phyloP scores from a whole-genome alignment of 2,329 filamentous ascomycete species.

The Hypocreales sp. region DNA sequence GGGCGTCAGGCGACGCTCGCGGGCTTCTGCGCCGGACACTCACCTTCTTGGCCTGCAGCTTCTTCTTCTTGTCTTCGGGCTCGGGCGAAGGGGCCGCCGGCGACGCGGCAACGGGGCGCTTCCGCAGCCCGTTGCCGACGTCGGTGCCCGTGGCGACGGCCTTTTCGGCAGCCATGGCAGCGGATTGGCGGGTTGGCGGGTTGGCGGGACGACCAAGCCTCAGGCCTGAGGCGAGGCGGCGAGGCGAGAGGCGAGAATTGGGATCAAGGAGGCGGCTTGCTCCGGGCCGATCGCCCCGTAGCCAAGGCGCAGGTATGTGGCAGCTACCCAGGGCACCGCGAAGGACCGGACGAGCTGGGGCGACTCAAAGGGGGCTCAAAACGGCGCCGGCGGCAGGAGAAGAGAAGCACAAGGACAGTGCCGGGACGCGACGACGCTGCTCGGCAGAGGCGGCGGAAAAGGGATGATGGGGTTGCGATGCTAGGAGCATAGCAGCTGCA shows the following conservation, averaged over 20 bases:
- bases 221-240: constrained; percentile 1
- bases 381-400: no score
- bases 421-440: no score
- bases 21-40: no score
- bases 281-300: neutral
- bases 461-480: no score
- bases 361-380: constrained; percentile 13
- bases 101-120: constrained; percentile 29
- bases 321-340: no score
- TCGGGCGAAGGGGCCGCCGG: constrained; percentile 19
- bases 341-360: constrained; percentile 21
- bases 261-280: constrained; percentile 6
- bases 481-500: no score
- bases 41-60: constrained; percentile 43
- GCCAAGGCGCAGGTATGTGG: no score
- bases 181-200: constrained; percentile 2
- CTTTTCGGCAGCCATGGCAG: constrained; percentile 36
- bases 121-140: constrained; percentile 37
- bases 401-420: no score
- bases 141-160: constrained; percentile 44
- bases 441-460: no score
- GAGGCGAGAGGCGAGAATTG: constrained; percentile 4
- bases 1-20: no score
- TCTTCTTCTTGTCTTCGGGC: constrained; percentile 45
- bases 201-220: neutral